Base-by-base conservation (phyloP, 2,329 filamentous ascomycete species). In the Exophiala sp. region DNA sequence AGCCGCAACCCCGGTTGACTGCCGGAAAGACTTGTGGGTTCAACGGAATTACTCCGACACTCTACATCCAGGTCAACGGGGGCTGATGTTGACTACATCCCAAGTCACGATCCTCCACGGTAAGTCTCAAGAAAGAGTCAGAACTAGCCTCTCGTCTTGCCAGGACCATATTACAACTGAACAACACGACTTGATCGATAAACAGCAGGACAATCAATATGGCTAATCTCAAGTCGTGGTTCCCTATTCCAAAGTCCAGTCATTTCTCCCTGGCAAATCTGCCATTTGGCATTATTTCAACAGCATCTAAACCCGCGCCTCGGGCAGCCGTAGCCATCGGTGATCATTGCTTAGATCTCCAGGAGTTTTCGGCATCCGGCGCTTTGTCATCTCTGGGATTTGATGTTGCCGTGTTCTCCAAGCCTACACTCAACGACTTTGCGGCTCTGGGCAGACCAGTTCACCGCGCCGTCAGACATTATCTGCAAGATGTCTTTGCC, bases 261-360 rank as follows among this genome's bases (percentile, higher is more conserved):
- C 80, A 82, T 62, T 89, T 89, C 68, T 87, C 86, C 7, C 71
- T 91, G 44, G 80, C 83, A 62, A 93, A 93, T 64, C 83, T 93
- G 46, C 87, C 87, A 1, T 91, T 91, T 63, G 87, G 87, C 62
- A 82, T 93, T 70, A 86, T 93, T 63, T 84, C 81, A 23, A 84
- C 83, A 1, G 57, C 73, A 2, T 66, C 73, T 4, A 73, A 79
- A 51, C 61, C 73, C 9, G 73, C 73, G 21, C 83, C 75, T 1
- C 81, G 82, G 22, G 76, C 81, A 8, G 86, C 85, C 11, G 70
- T 86, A 52, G 85, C 85, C 8, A 85, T 93, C 59, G 87, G 86
- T 42, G 76, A 82, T 24, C 72, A 86, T 66, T 85, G 80, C 0
- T 70, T 93, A 38, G 85, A 91, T 59, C 73, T 93, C 10, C 74